phyloP scores from a whole-genome alignment of 352 stramenopile species.

The Phytophthora multivora region DNA sequence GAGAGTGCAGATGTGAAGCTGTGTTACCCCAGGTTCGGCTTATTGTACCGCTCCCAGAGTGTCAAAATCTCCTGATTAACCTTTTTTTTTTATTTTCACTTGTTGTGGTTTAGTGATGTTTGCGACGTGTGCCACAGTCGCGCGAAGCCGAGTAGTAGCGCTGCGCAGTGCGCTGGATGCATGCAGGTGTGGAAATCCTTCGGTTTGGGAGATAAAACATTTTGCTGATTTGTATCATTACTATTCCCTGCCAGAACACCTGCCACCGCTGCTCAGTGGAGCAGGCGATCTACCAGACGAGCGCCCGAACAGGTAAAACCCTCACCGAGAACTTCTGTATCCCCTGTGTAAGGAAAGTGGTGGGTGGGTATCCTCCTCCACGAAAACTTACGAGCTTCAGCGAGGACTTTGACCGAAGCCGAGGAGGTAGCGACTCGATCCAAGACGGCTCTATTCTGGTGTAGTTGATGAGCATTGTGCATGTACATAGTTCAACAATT shows the following conservation, averaged over 20 bases:
- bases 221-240: background rate
- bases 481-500: background rate
- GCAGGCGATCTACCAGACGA: conserved; percentile 30
- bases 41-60: too few species aligned
- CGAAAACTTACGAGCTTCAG: conserved; percentile 23
- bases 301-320: conserved; percentile 24
- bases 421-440: conserved; percentile 8
- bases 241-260: conserved; percentile 22
- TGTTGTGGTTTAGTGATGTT: conserved; percentile 19
- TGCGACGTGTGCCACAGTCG: conserved; percentile 37
- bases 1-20: conserved; percentile 14
- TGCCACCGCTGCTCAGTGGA: conserved; percentile 36
- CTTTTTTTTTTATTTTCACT: background rate
- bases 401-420: conserved; percentile 4
- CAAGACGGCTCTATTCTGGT: conserved; percentile 23
- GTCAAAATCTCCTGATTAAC: background rate
- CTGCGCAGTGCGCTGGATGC: conserved; percentile 29
- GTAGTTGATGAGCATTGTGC: conserved; percentile 2
- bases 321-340: conserved; percentile 38
- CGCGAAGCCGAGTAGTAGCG: conserved; percentile 13
- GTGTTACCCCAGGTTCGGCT: conserved; percentile 24
- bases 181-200: conserved; percentile 26
- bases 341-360: conserved; percentile 33
- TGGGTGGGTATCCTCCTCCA: background rate
- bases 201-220: background rate